Conservation (phyloP, 208 protist genomes). For the Leishmania aethiopica region DNA sequence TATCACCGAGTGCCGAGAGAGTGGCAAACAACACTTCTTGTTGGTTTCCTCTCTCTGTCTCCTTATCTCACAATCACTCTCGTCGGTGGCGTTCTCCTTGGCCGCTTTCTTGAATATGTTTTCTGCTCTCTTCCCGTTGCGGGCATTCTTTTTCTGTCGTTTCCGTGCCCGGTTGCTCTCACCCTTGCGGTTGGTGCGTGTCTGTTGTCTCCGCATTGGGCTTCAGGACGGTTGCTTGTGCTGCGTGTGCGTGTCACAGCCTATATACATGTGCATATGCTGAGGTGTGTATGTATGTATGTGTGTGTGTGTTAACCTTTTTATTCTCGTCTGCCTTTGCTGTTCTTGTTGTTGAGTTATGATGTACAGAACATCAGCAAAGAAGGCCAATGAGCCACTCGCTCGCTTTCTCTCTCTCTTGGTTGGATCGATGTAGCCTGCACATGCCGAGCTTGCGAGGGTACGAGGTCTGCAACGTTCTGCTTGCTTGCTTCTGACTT, state of each 20-base stretch:
- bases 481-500: neutral
- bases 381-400: neutral
- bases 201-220: neutral
- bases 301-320: neutral
- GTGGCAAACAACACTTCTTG: neutral
- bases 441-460: neutral
- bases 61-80: neutral
- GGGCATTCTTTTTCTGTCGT: neutral
- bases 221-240: too few relatives aligned
- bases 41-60: neutral
- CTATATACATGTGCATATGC: neutral
- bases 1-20: neutral
- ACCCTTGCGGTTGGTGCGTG: neutral
- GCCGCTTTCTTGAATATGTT: neutral
- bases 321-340: slow-evolving; percentile 7
- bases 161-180: neutral
- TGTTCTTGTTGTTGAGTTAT: neutral
- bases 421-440: neutral
- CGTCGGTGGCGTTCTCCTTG: neutral
- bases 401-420: neutral
- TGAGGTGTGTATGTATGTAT: neutral
- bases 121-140: neutral
- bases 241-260: neutral
- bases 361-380: slow-evolving; percentile 1
- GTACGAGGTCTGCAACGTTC: neutral